Evolutionary conservation across 805 yeast genomes (phyloP).

Genomic region (Wickerhamiella allomyrinae): DNA sequence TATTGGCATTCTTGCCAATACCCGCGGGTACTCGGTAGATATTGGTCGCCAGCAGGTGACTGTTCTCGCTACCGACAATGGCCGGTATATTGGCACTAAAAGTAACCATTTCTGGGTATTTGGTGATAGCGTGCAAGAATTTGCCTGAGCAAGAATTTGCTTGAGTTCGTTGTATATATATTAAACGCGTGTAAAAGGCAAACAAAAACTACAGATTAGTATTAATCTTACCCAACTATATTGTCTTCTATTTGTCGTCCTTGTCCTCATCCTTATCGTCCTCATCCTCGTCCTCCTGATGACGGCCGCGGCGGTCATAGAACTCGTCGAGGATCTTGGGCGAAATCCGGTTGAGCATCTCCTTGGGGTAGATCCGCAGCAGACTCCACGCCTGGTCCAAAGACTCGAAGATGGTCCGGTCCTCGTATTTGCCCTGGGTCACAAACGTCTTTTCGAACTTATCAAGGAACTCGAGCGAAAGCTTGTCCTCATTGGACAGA

Average conservation of each 20-base stretch:
- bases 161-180: too few relatives aligned
- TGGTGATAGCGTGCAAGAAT: neutral
- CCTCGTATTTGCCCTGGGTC: conserved; percentile 92
- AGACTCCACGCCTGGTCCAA: conserved; percentile 97
- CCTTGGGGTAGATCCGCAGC: conserved; percentile 97
- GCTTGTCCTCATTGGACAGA: conserved; percentile 89
- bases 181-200: too few relatives aligned
- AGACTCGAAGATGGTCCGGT: conserved; percentile 87
- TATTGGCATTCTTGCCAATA: neutral
- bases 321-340: conserved; percentile 93
- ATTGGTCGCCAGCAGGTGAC: neutral
- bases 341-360: conserved; percentile 93
- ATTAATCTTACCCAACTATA: too few relatives aligned
- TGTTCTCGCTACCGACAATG: neutral
- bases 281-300: conserved; percentile 34
- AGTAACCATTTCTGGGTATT: neutral
- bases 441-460: conserved; percentile 94
- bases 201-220: too few relatives aligned
- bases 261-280: conserved; percentile 26
- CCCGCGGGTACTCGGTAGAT: neutral
- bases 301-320: conserved; percentile 42
- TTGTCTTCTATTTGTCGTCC: conserved; percentile 10
- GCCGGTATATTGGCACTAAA: neutral
- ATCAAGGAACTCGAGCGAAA: conserved; percentile 93
- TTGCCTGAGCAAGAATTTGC: too few relatives aligned